These are phyloP conservation scores for Botryosphaeria dothidea DNA, from an alignment of 2,329 filamentous ascomycete genomes.

Conservation along the genomic window DNA sequence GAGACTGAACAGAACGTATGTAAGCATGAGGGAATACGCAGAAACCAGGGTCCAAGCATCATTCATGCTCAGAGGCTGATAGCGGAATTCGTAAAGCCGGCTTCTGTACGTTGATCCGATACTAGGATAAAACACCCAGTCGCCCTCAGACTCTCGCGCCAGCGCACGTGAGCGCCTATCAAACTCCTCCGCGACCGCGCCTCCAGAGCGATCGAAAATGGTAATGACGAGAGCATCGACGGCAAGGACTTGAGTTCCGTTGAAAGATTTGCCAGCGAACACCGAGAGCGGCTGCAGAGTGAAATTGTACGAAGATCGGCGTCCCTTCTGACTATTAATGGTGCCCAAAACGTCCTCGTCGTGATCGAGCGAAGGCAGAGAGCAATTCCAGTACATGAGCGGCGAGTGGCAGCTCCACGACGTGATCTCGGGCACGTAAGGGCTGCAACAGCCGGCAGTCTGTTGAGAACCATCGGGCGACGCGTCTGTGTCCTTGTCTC, in stretches of 20 bases:
- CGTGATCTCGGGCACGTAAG: constrained; percentile 11
- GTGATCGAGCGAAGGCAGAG: constrained; percentile 54
- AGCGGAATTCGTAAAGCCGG: constrained; percentile 76
- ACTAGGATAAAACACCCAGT: constrained; percentile 67
- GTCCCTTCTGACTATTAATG: constrained; percentile 65
- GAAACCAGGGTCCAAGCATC: constrained; percentile 65
- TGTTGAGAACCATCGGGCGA: constrained; percentile 3
- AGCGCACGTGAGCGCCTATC: constrained; percentile 59
- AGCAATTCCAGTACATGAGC: constrained; percentile 77
- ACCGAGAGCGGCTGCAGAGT: constrained; percentile 77
- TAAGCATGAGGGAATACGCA: constrained; percentile 63
- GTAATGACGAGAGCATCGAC: constrained; percentile 80
- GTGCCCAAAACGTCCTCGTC: constrained; percentile 68
- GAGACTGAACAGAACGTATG: constrained; percentile 68
- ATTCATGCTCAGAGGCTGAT: constrained; percentile 68
- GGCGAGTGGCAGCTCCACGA: constrained; percentile 82
- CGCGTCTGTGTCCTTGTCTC: constrained; percentile 24
- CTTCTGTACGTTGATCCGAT: constrained; percentile 57
- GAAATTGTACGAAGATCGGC: constrained; percentile 69
- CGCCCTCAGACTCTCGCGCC: constrained; percentile 49
- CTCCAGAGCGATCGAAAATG: constrained; percentile 67
- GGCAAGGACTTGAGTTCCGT: constrained; percentile 65
- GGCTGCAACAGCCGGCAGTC: constrained; percentile 17
- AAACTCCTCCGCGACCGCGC: constrained; percentile 66
- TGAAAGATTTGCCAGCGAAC: constrained; percentile 78